Evolutionary conservation across 352 stramenopile species (phyloP).

Genomic region (Phytophthora citricola): DNA sequence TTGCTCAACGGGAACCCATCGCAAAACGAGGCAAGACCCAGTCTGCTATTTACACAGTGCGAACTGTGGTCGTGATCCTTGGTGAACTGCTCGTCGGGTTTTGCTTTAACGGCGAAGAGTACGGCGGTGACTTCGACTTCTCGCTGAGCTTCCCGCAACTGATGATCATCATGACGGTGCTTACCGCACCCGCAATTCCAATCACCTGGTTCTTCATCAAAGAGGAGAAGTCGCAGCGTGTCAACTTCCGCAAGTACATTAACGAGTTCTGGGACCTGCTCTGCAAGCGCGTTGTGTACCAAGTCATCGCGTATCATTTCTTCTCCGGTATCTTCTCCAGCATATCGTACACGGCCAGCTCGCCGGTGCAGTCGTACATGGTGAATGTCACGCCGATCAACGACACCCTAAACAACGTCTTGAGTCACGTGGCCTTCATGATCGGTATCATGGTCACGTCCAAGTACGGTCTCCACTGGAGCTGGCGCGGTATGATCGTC

Average conservation of each 20-base stretch:
- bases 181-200: constrained; percentile 6
- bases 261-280: constrained; percentile 19
- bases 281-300: constrained; percentile 21
- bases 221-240: constrained; percentile 15
- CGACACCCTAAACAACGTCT: constrained; percentile 5
- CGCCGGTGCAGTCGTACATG: constrained; percentile 12
- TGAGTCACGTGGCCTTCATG: constrained; percentile 12
- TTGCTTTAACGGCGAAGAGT: constrained; percentile 20
- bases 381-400: constrained; percentile 14
- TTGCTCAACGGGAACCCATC: constrained; percentile 19
- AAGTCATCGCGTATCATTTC: constrained; percentile 26
- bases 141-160: constrained; percentile 22
- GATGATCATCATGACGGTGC: constrained; percentile 23
- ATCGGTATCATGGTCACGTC: constrained; percentile 29
- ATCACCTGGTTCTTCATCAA: constrained; percentile 26
- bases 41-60: constrained; percentile 17
- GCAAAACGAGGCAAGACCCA: constrained; percentile 22
- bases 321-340: constrained; percentile 21
- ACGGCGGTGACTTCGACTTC: constrained; percentile 18
- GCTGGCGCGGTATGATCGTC: constrained; percentile 28
- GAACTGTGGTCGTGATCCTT: constrained; percentile 18
- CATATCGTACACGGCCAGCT: constrained; percentile 17
- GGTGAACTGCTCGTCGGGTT: constrained; percentile 17
- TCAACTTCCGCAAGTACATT: constrained; percentile 23
- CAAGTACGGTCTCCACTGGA: constrained; percentile 27